Conservation (phyloP, 768 basidiomycete species). For the Auricularia heimuer region DNA sequence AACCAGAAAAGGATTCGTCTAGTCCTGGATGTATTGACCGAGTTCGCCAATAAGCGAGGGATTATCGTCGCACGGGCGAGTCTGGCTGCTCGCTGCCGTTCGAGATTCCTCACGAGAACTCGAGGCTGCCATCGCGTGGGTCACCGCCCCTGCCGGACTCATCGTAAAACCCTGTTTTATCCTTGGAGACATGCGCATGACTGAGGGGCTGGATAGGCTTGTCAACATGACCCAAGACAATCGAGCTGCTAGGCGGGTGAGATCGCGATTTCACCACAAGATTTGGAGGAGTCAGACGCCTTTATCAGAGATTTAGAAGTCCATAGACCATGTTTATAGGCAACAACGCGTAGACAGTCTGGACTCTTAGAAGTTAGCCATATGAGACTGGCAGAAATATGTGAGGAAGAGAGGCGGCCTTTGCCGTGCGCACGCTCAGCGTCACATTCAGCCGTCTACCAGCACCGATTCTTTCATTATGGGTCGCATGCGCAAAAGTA, state of each 20-base stretch:
- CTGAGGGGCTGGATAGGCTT: slow-evolving; percentile 16
- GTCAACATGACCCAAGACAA: slow-evolving; percentile 37
- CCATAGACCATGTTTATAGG: no score
- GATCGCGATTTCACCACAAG: slow-evolving; percentile 30
- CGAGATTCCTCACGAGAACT: slow-evolving; percentile 7
- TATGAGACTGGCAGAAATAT: no score
- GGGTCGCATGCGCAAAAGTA: not conserved
- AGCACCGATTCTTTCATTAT: not conserved
- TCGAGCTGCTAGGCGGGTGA: slow-evolving; percentile 27
- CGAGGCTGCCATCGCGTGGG: slow-evolving; percentile 26
- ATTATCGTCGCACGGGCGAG: not conserved
- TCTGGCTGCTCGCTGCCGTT: not conserved
- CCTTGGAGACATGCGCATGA: not conserved
- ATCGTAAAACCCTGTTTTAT: slow-evolving; percentile 20
- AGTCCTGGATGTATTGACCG: no score
- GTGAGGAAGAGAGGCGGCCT: no score
- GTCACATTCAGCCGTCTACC: no score
- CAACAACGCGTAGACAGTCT: no score
- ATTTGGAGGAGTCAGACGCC: slow-evolving; percentile 31
- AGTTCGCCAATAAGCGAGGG: not conserved
- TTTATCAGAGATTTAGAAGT: slow-evolving; percentile 20
- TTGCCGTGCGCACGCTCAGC: no score
- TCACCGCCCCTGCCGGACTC: slow-evolving; percentile 37
- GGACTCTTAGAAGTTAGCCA: no score
- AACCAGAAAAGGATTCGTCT: no score